Evolutionary conservation across 257 asterid species (phyloP).

Genomic region (Rauvolfia tetraphylla): DNA sequence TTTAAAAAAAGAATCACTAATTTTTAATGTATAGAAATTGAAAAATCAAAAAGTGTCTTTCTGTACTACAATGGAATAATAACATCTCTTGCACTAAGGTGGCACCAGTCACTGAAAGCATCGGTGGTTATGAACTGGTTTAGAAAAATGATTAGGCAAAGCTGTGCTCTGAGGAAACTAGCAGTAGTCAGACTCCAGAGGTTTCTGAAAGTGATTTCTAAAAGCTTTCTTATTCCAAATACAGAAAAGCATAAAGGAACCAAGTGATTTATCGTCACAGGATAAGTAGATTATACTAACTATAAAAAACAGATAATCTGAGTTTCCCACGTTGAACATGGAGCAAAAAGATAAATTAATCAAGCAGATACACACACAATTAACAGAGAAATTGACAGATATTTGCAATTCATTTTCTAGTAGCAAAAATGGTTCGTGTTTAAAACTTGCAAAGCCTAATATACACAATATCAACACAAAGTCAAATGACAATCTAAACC

Average conservation of each 20-base stretch:
- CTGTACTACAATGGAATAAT: too few relatives aligned
- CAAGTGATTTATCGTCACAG: background rate
- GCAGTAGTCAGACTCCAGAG: background rate
- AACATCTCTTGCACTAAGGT: too few relatives aligned
- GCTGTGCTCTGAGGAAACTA: background rate
- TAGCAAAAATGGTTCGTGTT: background rate
- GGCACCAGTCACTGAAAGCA: too few relatives aligned
- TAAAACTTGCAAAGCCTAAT: background rate
- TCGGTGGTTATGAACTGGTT: background rate
- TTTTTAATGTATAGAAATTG: too few relatives aligned
- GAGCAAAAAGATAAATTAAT: background rate
- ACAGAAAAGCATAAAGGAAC: background rate
- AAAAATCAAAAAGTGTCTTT: too few relatives aligned
- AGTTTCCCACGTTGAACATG: background rate
- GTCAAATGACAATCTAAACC: constrained; percentile 11
- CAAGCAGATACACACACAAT: background rate
- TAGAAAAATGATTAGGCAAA: background rate
- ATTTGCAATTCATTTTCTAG: constrained; percentile 21
- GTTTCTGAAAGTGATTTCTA: background rate
- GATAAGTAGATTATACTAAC: too few relatives aligned
- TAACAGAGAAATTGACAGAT: background rate
- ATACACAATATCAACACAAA: background rate
- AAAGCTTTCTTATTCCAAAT: background rate
- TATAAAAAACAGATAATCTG: too few relatives aligned
- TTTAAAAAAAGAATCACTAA: too few relatives aligned